phyloP scores from a whole-genome alignment of 2,329 filamentous ascomycete species.

The Pseudonectria buxi region DNA sequence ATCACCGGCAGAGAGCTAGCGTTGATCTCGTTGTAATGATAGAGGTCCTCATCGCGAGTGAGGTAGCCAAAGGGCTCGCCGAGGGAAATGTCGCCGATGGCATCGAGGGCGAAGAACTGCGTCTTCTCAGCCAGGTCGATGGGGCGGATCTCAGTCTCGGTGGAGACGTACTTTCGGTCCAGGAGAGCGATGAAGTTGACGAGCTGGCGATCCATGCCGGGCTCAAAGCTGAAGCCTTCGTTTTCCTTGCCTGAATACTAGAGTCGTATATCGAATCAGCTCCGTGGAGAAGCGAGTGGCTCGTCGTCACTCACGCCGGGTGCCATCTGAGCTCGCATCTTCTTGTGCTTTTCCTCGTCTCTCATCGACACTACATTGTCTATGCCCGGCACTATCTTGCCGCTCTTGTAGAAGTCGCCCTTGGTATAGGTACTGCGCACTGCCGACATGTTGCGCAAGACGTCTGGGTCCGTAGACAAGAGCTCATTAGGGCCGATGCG shows the following conservation, averaged over 20 bases:
- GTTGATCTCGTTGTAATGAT: slow-evolving; percentile 38
- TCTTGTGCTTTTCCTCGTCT: slow-evolving; percentile 40
- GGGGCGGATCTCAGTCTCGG: slow-evolving; percentile 22
- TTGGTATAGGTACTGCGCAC: slow-evolving; percentile 32
- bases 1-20: slow-evolving; percentile 33
- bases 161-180: slow-evolving; percentile 40
- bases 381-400: slow-evolving; percentile 45
- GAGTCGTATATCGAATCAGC: slow-evolving; percentile 3
- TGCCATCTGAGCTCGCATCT: slow-evolving; percentile 37
- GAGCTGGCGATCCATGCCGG: slow-evolving; percentile 34
- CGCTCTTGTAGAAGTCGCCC: slow-evolving; percentile 39
- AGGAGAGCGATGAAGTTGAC: slow-evolving; percentile 38
- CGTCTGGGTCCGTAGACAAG: slow-evolving; percentile 32
- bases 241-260: slow-evolving; percentile 47
- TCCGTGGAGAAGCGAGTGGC: not conserved
- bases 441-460: slow-evolving; percentile 31
- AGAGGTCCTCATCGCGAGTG: slow-evolving; percentile 40
- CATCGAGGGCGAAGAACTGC: slow-evolving; percentile 48
- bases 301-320: slow-evolving; percentile 29
- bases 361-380: slow-evolving; percentile 47
- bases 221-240: slow-evolving; percentile 34
- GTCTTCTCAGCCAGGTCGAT: slow-evolving; percentile 45
- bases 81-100: slow-evolving; percentile 47
- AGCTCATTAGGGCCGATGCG: slow-evolving; percentile 38
- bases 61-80: slow-evolving; percentile 46